Evolutionary conservation across 1,139 yeast species (phyloP).

Genomic region (Saccharomycopsis hybrid): DNA sequence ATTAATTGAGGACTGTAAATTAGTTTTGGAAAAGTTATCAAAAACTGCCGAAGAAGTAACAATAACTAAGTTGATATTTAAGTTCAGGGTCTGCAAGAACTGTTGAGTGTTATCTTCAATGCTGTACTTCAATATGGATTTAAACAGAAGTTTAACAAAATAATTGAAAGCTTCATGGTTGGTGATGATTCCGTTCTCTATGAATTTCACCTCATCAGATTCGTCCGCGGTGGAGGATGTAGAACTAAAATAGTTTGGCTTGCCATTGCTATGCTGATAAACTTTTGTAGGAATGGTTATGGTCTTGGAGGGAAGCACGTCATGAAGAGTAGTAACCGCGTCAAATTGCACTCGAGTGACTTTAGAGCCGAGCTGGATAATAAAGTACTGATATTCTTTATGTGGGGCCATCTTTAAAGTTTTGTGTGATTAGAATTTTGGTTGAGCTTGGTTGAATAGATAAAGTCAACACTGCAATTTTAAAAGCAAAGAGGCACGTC

Average conservation of each 20-base stretch:
- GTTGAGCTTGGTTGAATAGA: not conserved
- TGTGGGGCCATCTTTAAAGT: constrained; percentile 37
- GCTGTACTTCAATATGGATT: constrained; percentile 45
- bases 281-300: constrained; percentile 71
- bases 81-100: constrained; percentile 23
- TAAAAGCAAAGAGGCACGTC: too few species aligned
- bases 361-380: constrained; percentile 78
- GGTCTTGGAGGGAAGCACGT: constrained; percentile 71
- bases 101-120: constrained; percentile 36
- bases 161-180: constrained; percentile 68
- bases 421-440: not conserved
- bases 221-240: constrained; percentile 37
- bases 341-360: constrained; percentile 77
- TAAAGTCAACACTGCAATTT: too few species aligned
- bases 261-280: constrained; percentile 44
- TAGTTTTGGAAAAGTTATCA: constrained; percentile 38
- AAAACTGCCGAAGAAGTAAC: constrained; percentile 56
- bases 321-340: constrained; percentile 40
- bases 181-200: constrained; percentile 54
- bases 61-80: constrained; percentile 50
- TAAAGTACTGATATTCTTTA: constrained; percentile 37
- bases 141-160: constrained; percentile 54
- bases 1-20: constrained; percentile 64
- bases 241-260: constrained; percentile 28
- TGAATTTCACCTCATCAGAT: constrained; percentile 50